Conservation (phyloP, 768 basidiomycete species). For the Nidularia sp. region DNA sequence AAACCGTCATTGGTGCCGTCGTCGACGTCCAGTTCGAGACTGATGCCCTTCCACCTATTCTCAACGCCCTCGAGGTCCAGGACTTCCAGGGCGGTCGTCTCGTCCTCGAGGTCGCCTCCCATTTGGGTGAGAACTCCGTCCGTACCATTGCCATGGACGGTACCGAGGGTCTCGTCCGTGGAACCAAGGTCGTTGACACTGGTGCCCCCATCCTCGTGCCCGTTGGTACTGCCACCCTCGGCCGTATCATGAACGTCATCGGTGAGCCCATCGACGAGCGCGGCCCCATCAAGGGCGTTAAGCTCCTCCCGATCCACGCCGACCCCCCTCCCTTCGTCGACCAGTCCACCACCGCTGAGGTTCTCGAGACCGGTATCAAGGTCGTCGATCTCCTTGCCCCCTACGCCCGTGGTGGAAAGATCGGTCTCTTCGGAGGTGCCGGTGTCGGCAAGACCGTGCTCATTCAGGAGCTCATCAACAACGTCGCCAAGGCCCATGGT, state of each 20-base stretch:
- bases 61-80: conserved; percentile 98
- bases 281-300: conserved; percentile 96
- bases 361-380: conserved; percentile 99
- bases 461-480: conserved; percentile 99
- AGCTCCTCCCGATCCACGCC: conserved; percentile 90
- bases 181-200: conserved; percentile 95
- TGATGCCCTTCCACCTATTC: conserved; percentile 92
- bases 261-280: conserved; percentile 99
- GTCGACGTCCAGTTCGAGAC: conserved; percentile 99
- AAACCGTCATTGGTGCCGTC: conserved; percentile 99
- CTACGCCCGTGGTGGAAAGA: conserved; percentile 99
- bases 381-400: conserved; percentile 99
- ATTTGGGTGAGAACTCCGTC: conserved; percentile 98
- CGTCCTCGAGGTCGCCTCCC: conserved; percentile 98
- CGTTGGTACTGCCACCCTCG: conserved; percentile 90
- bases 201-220: conserved; percentile 96
- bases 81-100: conserved; percentile 92
- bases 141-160: conserved; percentile 99
- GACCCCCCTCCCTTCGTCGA: conserved; percentile 97
- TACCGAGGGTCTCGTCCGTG: conserved; percentile 99
- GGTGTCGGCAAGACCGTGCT: conserved; percentile 99
- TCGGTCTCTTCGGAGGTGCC: conserved; percentile 99
- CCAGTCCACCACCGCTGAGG: conserved; percentile 98
- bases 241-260: conserved; percentile 99
- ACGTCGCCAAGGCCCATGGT: conserved; percentile 99